Evolutionary conservation across 495 filamentous ascomycete genomes (phyloP).

Genomic region (Acidiella bohemica): DNA sequence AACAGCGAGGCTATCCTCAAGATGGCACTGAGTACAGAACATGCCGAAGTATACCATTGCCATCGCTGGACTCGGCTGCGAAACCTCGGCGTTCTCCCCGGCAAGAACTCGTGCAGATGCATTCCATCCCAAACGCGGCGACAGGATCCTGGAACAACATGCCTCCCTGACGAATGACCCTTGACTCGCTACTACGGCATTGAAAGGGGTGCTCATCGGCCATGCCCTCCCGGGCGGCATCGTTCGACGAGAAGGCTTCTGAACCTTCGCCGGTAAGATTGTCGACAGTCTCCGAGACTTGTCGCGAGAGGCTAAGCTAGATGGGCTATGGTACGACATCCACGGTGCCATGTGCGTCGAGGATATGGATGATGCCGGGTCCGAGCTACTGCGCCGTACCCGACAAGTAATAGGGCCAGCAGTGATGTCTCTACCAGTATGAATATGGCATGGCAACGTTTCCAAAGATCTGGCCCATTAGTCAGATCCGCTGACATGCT

Average conservation of each 20-base stretch:
- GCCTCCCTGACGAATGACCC: constrained; percentile 37
- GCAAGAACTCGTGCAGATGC: constrained; percentile 38
- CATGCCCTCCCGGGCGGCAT: constrained; percentile 43
- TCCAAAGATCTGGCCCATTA: constrained; percentile 38
- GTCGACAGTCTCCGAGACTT: constrained; percentile 32
- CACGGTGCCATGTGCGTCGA: constrained; percentile 48
- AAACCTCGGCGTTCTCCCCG: constrained; percentile 44
- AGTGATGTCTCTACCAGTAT: constrained; percentile 43
- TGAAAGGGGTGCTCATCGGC: constrained; percentile 41
- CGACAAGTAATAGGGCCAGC: constrained; percentile 35
- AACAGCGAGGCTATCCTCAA: too few species aligned
- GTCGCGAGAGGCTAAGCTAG: constrained; percentile 21
- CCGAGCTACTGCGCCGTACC: constrained; percentile 38
- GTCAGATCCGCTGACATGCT: constrained; percentile 42
- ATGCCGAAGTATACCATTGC: too few species aligned
- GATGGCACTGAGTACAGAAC: too few species aligned
- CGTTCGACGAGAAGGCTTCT: constrained; percentile 36
- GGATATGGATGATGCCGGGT: constrained; percentile 38
- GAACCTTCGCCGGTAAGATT: constrained; percentile 37
- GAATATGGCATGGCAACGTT: constrained; percentile 47
- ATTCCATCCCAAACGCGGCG: constrained; percentile 38
- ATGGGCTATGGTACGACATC: constrained; percentile 47
- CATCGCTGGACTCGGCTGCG: constrained; percentile 43
- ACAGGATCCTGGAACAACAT: constrained; percentile 32
- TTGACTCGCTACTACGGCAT: constrained; percentile 33